Percentiles rank a stretch among this genome's conserved stretches.
These are phyloP conservation scores for Prinsepia uniflora DNA, from an alignment of 306 rosid species.

Conservation along the genomic window DNA sequence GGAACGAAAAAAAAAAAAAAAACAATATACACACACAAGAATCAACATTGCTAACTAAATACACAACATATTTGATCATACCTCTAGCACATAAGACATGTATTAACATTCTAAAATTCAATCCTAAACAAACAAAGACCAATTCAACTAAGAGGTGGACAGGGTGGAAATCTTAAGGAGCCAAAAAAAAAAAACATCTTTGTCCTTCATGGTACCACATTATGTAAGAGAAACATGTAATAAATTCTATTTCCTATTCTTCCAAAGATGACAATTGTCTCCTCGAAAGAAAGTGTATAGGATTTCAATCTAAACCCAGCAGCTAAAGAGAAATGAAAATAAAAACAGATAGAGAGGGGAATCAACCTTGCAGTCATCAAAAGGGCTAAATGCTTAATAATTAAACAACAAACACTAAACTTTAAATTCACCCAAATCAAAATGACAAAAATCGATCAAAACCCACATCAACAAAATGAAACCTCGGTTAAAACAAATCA, in stretches of 20 bases:
- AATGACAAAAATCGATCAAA: background rate
- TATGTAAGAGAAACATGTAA: background rate
- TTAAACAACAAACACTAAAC: background rate
- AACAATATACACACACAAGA: too few species aligned
- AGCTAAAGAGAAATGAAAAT: background rate
- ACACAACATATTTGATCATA: background rate
- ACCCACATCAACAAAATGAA: background rate
- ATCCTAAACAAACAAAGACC: background rate
- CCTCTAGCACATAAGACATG: background rate
- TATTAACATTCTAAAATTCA: background rate
- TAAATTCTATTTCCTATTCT: background rate
- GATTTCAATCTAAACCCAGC: constrained; percentile 1
- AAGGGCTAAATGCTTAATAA: background rate
- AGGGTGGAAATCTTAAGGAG: background rate
- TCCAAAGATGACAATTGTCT: background rate
- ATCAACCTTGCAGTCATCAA: background rate
- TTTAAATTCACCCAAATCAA: background rate
- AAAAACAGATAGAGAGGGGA: background rate
- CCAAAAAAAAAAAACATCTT: background rate
- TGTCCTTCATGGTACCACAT: background rate
- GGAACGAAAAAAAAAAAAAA: too few species aligned
- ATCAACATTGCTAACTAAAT: background rate
- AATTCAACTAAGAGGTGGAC: background rate
- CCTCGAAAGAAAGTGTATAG: background rate
- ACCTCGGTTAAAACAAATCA: background rate